Conservation (phyloP, 2,329 filamentous ascomycete genomes). For the Claviceps monticola region DNA sequence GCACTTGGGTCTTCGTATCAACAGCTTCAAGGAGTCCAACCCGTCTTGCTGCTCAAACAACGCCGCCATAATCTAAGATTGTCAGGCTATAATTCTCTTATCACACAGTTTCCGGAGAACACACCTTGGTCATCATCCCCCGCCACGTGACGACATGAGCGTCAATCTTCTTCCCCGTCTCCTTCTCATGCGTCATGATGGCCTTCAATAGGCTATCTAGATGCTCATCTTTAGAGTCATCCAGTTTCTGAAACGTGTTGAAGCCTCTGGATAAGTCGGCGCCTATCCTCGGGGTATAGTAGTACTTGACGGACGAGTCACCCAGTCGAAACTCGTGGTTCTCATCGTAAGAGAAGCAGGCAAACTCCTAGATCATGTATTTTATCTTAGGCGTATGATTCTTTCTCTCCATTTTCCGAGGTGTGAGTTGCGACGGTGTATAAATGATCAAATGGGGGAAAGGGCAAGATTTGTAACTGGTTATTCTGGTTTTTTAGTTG, state of each 20-base stretch:
- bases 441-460: background rate
- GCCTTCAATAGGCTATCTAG: slow-evolving; percentile 70
- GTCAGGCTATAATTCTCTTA: background rate
- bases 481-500: background rate
- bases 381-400: background rate
- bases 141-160: slow-evolving; percentile 84
- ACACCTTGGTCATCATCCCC: slow-evolving; percentile 95
- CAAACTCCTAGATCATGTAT: slow-evolving; percentile 55
- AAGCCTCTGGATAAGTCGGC: slow-evolving; percentile 70
- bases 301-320: slow-evolving; percentile 72
- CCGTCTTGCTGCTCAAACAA: slow-evolving; percentile 74
- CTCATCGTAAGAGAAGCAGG: slow-evolving; percentile 86
- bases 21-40: slow-evolving; percentile 29
- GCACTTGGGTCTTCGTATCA: background rate
- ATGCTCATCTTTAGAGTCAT: slow-evolving; percentile 76
- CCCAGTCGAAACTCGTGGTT: slow-evolving; percentile 64
- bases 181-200: slow-evolving; percentile 58
- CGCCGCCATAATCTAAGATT: slow-evolving; percentile 60
- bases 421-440: background rate
- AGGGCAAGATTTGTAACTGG: background rate
- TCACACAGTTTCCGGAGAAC: slow-evolving; percentile 4
- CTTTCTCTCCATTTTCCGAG: background rate
- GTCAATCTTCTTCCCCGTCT: slow-evolving; percentile 51
- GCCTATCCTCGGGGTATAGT: slow-evolving; percentile 62
- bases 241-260: slow-evolving; percentile 67